Evolutionary conservation across 345 rosid species (phyloP).

Genomic region (Populus ilicifolia): DNA sequence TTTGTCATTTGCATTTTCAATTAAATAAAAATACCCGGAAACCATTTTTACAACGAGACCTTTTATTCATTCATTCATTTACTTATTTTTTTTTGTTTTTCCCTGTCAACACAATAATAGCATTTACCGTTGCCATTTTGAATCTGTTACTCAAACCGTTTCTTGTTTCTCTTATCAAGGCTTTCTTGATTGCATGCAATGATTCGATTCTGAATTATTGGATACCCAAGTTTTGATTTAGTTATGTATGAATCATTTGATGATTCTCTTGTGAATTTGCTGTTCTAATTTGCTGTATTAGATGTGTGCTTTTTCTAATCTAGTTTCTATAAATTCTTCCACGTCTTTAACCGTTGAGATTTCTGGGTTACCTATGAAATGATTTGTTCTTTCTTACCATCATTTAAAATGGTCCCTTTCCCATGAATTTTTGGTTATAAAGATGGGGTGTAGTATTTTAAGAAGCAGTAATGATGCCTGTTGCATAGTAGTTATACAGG

Average conservation of each 20-base stretch:
- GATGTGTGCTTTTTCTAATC: too few relatives aligned
- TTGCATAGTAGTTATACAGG: slow-evolving; percentile 4
- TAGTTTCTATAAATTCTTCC: background rate
- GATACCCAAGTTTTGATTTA: background rate
- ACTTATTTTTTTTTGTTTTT: background rate
- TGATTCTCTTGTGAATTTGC: background rate
- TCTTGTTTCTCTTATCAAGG: background rate
- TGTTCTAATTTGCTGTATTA: background rate
- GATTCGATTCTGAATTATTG: slow-evolving; percentile 1
- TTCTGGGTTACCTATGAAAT: background rate
- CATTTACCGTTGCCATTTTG: background rate
- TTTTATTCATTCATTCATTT: background rate
- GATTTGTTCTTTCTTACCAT: background rate
- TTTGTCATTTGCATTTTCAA: background rate
- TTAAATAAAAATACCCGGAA: background rate
- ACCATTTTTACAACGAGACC: background rate
- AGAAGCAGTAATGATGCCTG: background rate
- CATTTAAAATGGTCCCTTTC: background rate
- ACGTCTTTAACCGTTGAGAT: background rate
- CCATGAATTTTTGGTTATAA: background rate
- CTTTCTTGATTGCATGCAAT: slow-evolving; percentile 25
- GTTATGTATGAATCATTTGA: background rate
- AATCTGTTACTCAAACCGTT: background rate
- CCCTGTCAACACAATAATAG: background rate
- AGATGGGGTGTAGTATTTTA: background rate